Conservation (phyloP, 179 eudicot species). For the Drosera spatulata region DNA sequence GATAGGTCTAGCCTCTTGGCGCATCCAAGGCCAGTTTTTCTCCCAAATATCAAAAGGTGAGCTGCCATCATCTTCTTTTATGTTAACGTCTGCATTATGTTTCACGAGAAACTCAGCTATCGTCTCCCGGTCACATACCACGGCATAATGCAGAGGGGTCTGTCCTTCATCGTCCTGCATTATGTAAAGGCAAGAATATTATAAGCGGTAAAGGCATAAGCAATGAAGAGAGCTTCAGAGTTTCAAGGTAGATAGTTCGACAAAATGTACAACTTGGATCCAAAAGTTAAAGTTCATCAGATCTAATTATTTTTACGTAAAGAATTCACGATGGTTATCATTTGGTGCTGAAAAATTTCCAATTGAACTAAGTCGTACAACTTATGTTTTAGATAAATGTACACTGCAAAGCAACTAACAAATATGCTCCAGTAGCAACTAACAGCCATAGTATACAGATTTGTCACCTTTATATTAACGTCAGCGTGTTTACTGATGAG, state of each 20-base stretch:
- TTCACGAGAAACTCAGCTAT: conserved; percentile 75
- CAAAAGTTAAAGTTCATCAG: too few species aligned
- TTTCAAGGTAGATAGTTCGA: too few species aligned
- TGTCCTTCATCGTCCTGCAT: conserved; percentile 79
- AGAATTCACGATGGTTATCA: too few species aligned
- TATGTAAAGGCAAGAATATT: too few species aligned
- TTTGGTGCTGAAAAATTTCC: too few species aligned
- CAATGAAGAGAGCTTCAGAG: too few species aligned
- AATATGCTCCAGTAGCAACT: background rate
- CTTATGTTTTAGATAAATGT: too few species aligned
- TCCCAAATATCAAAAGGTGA: conserved; percentile 53
- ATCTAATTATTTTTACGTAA: too few species aligned
- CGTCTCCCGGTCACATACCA: conserved; percentile 75
- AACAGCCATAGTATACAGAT: background rate
- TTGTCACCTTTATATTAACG: conserved; percentile 61
- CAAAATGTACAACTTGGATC: too few species aligned
- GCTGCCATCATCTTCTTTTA: conserved; percentile 49
- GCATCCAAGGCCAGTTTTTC: conserved; percentile 71
- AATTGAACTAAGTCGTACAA: too few species aligned
- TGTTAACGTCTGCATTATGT: conserved; percentile 42
- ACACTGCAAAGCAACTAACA: background rate
- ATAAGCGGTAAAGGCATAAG: too few species aligned
- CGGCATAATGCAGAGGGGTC: conserved; percentile 84
- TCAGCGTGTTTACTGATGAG: conserved; percentile 65
- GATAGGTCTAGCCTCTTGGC: too few species aligned